phyloP scores from a whole-genome alignment of 192 early-diverging fungal species.

The Chytriomyces hyalinus region DNA sequence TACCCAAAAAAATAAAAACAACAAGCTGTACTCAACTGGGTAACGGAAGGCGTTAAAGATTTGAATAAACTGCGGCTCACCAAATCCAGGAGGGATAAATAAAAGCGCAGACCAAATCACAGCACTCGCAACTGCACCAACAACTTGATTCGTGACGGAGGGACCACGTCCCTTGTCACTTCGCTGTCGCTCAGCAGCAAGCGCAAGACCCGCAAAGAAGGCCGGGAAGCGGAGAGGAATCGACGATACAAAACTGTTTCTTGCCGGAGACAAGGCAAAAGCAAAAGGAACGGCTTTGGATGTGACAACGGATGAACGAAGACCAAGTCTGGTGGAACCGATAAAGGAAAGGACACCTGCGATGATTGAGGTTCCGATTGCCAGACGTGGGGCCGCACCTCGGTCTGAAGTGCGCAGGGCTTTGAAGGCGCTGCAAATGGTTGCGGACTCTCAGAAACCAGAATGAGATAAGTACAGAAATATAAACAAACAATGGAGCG shows the following conservation, averaged over 20 bases:
- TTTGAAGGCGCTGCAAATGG: conserved; percentile 26
- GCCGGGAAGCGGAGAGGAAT: conserved; percentile 34
- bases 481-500: conserved; percentile 23
- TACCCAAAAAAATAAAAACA: not conserved
- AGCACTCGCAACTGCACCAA: conserved; percentile 11
- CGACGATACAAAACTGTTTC: not conserved
- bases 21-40: not conserved
- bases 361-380: not conserved
- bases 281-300: conserved; percentile 1
- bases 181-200: conserved; percentile 29
- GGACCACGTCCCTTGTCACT: conserved; percentile 5
- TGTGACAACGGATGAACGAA: conserved; percentile 75
- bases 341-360: conserved; percentile 18
- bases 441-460: not conserved
- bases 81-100: conserved; percentile 3
- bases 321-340: conserved; percentile 64
- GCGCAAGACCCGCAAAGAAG: conserved; percentile 38
- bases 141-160: conserved; percentile 5
- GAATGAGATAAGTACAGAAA: not conserved
- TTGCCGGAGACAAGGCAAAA: not conserved
- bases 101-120: conserved; percentile 16
- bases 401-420: conserved; percentile 25
- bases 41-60: conserved; percentile 24
- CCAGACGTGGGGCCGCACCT: conserved; percentile 35
- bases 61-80: not conserved